Base-by-base conservation (phyloP, 2,329 filamentous ascomycete genomes). In the Aspergillus costaricaensis region DNA sequence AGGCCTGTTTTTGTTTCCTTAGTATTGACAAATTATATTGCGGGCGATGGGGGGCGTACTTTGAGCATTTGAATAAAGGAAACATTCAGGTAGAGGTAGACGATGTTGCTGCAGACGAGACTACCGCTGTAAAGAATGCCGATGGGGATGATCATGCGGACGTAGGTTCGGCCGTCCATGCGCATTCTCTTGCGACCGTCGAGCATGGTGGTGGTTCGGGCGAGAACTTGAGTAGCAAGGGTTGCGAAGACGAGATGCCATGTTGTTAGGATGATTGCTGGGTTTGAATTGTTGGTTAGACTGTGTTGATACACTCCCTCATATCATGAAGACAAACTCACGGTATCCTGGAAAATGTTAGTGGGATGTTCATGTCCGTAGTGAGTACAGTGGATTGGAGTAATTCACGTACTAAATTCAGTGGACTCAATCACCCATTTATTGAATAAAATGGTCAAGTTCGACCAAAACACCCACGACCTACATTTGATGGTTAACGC, bases 11-110 rank as follows among this genome's bases (percentile, higher is more conserved):
- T 21, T n/a, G 2, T 5, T n/a, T 39, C 12, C 12, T 12, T 14
- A 48, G n/a, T 30, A 14, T 25, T 17, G 17, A 12, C 14, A 7
- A 2, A 4, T 4, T 2, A 30, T 54, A 27, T 5, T 5, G n/a
- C 8, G 21, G 5, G 5, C 23, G 4, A n/a, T 25, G 23, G 15
- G 59, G 81, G 79, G 19, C 1, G 10, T 48, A 91, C 89, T 90
- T 98, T 98, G 77, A 98, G 88, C 94, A 98, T 98, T 83, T 97
- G 94, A 72, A 97, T 97, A 78, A 97, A 97, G 62, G 93, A 90
- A 57, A 97, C 93, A 65, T 90, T 94, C 58, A 97, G 86, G 79
- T 96, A 96, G 53, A 97, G 85, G 76, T 97, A 97, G 67, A 93
- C 92, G 78, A 96, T 80, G 82, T 97, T 97, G 72, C 92, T 92